Base-by-base conservation (phyloP, 2,329 filamentous ascomycete species). In the Phialophora verrucosa region DNA sequence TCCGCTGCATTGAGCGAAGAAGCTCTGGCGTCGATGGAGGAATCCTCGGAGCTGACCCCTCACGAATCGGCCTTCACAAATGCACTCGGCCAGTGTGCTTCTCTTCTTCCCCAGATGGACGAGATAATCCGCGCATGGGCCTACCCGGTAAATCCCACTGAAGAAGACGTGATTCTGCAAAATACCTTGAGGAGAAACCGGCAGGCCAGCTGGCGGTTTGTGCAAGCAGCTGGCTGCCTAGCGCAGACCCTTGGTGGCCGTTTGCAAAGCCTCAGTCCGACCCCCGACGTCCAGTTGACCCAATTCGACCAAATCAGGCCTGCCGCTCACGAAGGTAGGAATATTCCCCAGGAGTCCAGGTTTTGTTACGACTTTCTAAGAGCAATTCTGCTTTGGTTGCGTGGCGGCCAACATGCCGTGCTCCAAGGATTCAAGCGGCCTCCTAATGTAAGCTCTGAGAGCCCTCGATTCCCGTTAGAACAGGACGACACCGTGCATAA, bases 361-460 rank as follows among this genome's bases (percentile, higher is more conserved):
- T 89, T 89, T 73, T 81, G 81, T n/a, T 88, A 88, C 70, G 87
- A 89, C 69, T 89, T 90, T 70, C 71, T 89, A 29, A 88, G 86
- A 73, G 86, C 87, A 0, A 87, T 89, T 51, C 73, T 88, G 2
- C 78, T 89, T 0, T 90, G 87, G 85, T 76, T 89, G 1, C 84
- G 87, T 62, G 86, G 85, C 38, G 87, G 87, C 10, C 77, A 85
- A 14, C 78, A 82, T 8, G 81, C 81, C 31, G 74, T 89, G 10
- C 74, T 88, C 1, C 79, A 84, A 65, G 86, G 84, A 0, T 90
- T 90, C 74, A 84, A 83, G 49, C 78, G 80, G 59, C 77, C 79
- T 29, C 75, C 77, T 3, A 73, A 75, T 27, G 75, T 80, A 68
- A 75, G 78, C 32, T 76, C 77, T 51, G 78, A 80, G 32, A 76